Base-by-base conservation (phyloP, 805 yeast genomes). In the Candida xiaguanensis region DNA sequence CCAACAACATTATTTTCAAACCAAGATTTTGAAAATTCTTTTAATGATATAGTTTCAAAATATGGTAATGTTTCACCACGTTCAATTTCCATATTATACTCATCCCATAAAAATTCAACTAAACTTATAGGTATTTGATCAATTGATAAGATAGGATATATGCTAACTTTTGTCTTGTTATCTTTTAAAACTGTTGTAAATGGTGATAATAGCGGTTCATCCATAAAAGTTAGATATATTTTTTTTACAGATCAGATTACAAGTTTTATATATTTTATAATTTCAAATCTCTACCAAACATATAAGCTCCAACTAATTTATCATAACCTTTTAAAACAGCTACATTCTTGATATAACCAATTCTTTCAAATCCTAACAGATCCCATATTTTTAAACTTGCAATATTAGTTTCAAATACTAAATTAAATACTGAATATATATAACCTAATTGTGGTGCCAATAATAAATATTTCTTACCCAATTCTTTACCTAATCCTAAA, bases 111-210 rank as follows among this genome's bases (percentile, higher is more conserved):
- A 54, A 91, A 90, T 14, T 85, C 83, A 28, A 88, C 59, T 19
- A 91, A 67, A 0, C 88, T 91, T 2, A 78, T 75, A 0, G 98
- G 98, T 9, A 91, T 65, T 41, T 80, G 79, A 18, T 72, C 72
- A 0, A 80, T 70, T 20, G 78, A 74, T 42, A 78, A 73, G 11
- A 91, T 76, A 3, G 99, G 98, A 55, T 87, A 88, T 43, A 93
- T 82, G 3, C 97, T 90, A 1, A 97, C 97, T 0, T 90, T 79
- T 1, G 97, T 89, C 48, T 86, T 93, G 13, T 91, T 88, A 59
- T 90, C 96, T 53, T 85, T 83, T 19, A 89, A 67, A 9, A 88
- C 63, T 2, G 88, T 86, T 1, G 95, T 86, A 50, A 82, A 93
- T 78, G 37, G 75, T 80, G 23, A 79, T 71, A 14, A 51, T 56